Conservation (phyloP, 805 yeast species). For the Candida germanica region DNA sequence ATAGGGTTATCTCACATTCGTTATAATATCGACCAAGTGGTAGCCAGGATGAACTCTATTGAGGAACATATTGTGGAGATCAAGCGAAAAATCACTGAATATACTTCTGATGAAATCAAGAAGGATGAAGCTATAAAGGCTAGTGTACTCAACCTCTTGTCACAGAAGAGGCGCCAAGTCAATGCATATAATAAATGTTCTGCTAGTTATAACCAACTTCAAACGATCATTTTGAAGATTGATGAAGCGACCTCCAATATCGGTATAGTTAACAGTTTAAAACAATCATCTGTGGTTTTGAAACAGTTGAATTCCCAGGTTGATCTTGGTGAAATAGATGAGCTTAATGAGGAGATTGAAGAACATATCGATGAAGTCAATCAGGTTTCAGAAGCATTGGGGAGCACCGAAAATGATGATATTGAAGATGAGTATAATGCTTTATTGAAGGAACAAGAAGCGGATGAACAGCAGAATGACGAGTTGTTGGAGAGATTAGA, state of each 20-base stretch:
- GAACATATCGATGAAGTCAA: constrained; percentile 27
- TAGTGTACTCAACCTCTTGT: constrained; percentile 11
- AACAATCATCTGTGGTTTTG: constrained; percentile 24
- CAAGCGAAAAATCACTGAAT: constrained; percentile 15
- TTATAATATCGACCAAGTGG: constrained; percentile 17
- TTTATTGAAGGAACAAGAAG: constrained; percentile 17
- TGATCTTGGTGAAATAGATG: constrained; percentile 24
- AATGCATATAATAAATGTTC: constrained; percentile 3
- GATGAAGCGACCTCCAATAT: constrained; percentile 33
- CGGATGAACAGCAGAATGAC: constrained; percentile 4
- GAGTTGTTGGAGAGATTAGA: constrained; percentile 15
- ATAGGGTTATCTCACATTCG: constrained; percentile 28
- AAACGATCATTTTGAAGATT: constrained; percentile 26
- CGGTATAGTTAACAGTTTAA: constrained; percentile 22
- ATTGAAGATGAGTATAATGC: constrained; percentile 28
- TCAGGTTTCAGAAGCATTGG: constrained; percentile 25
- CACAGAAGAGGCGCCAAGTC: constrained; percentile 6
- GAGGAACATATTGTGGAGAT: constrained; percentile 15
- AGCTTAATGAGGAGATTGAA: constrained; percentile 26
- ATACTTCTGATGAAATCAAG: constrained; percentile 9
- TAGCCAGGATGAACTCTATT: constrained; percentile 15
- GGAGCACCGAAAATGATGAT: constrained; percentile 20
- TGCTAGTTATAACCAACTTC: constrained; percentile 18
- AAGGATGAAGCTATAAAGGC: constrained; percentile 17
- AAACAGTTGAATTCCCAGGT: constrained; percentile 25